These are phyloP conservation scores for Rosellinia necatrix DNA, from an alignment of 2,329 filamentous ascomycete genomes.

Conservation along the genomic window DNA sequence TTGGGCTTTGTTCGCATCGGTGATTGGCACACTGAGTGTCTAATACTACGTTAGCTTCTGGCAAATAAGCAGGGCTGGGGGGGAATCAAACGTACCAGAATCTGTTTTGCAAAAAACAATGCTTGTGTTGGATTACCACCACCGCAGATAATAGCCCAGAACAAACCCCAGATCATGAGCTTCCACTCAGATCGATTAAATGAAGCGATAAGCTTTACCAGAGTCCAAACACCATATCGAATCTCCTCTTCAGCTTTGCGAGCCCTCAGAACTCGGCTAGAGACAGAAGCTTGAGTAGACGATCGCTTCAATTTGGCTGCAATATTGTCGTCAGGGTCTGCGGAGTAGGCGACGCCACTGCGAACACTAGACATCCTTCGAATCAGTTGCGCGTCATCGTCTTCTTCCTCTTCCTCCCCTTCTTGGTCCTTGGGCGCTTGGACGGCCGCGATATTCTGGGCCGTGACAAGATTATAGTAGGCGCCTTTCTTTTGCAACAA, in stretches of 20 bases:
- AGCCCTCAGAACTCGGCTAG: constrained; percentile 70
- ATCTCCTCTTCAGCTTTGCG: constrained; percentile 53
- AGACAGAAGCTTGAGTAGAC: constrained; percentile 63
- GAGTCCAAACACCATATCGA: constrained; percentile 72
- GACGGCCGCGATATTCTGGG: constrained; percentile 76
- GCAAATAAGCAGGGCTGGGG: background rate
- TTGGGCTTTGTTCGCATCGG: constrained; percentile 53
- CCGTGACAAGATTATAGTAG: constrained; percentile 85
- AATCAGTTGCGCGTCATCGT: constrained; percentile 46
- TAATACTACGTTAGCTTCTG: constrained; percentile 29
- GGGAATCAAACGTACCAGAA: constrained; percentile 66
- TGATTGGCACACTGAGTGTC: constrained; percentile 47
- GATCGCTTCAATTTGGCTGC: constrained; percentile 61
- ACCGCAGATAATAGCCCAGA: constrained; percentile 78
- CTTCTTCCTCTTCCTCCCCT: constrained; percentile 52
- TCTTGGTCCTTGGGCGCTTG: constrained; percentile 56
- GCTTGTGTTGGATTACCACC: constrained; percentile 77
- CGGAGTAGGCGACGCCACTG: constrained; percentile 46
- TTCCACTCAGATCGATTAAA: constrained; percentile 78
- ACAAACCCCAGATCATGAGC: constrained; percentile 73
- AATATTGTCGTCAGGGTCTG: constrained; percentile 67
- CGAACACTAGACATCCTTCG: constrained; percentile 51
- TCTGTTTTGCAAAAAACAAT: constrained; percentile 88
- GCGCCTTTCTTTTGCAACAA: constrained; percentile 72
- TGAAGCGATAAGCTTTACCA: constrained; percentile 77